These are phyloP conservation scores for Candida loeiensis DNA, from an alignment of 805 yeast genomes.

Conservation along the genomic window DNA sequence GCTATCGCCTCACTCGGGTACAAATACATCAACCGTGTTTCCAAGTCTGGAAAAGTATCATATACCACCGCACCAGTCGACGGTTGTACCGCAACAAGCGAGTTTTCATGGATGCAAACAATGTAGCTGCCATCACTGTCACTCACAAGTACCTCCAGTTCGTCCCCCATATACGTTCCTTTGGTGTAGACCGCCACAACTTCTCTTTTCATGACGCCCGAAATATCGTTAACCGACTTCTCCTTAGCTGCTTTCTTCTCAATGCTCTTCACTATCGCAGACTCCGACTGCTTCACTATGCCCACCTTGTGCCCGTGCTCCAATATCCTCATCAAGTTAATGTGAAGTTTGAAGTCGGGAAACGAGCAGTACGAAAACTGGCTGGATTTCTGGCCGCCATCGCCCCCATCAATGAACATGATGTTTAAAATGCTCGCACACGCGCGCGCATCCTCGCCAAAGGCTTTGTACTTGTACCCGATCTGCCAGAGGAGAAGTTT, in stretches of 20 bases:
- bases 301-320: constrained; percentile 78
- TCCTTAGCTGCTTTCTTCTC: constrained; percentile 30
- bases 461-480: constrained; percentile 88
- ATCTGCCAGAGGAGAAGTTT: constrained; percentile 79
- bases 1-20: constrained; percentile 71
- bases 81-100: constrained; percentile 62
- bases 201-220: constrained; percentile 59
- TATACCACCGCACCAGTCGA: constrained; percentile 71
- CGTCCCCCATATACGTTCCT: constrained; percentile 78
- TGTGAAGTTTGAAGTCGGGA: constrained; percentile 71
- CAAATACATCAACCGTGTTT: constrained; percentile 69
- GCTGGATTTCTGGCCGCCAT: constrained; percentile 48
- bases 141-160: constrained; percentile 15
- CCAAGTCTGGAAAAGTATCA: constrained; percentile 69
- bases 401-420: constrained; percentile 70
- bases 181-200: constrained; percentile 72
- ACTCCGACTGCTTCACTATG: constrained; percentile 79
- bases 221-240: constrained; percentile 4
- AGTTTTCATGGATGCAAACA: constrained; percentile 36
- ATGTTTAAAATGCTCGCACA: constrained; percentile 68
- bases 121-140: constrained; percentile 34
- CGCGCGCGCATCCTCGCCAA: constrained; percentile 75
- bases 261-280: constrained; percentile 65
- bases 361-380: constrained; percentile 79
- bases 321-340: constrained; percentile 72